phyloP scores from a whole-genome alignment of 257 asterid species.

The Capsicum rhomboideum region DNA sequence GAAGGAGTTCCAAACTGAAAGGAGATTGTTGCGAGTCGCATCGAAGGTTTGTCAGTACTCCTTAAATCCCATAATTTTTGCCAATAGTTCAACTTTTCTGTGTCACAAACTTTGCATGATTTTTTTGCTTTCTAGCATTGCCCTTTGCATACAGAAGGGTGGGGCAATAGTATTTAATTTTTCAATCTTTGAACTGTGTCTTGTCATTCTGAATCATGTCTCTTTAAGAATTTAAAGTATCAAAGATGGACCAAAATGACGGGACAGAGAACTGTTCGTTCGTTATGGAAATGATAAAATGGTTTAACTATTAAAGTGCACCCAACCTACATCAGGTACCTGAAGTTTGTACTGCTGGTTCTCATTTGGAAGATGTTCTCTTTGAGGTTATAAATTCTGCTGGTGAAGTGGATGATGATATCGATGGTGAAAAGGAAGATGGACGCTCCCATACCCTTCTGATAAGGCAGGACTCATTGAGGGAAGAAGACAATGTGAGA shows the following conservation, averaged over 20 bases:
- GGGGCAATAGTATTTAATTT: too few relatives aligned
- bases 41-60: constrained; percentile 24
- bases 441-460: constrained; percentile 47
- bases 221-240: background rate
- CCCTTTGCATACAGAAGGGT: background rate
- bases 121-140: too few relatives aligned
- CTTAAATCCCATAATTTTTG: background rate
- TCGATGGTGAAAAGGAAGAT: constrained; percentile 33
- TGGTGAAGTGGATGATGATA: constrained; percentile 47
- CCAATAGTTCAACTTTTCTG: background rate
- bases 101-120: background rate
- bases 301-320: background rate
- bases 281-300: background rate
- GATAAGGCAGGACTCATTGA: constrained; percentile 26
- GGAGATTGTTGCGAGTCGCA: constrained; percentile 35
- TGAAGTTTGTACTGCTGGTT: constrained; percentile 36
- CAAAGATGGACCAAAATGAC: background rate
- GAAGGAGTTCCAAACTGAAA: constrained; percentile 31
- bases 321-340: constrained; percentile 31
- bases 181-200: too few relatives aligned
- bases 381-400: constrained; percentile 40
- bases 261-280: background rate
- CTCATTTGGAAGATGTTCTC: constrained; percentile 38
- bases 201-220: background rate
- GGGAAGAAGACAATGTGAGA: constrained; percentile 32